Conservation (phyloP, 2,329 filamentous ascomycete species). For the Verticillium zaregamsianum region DNA sequence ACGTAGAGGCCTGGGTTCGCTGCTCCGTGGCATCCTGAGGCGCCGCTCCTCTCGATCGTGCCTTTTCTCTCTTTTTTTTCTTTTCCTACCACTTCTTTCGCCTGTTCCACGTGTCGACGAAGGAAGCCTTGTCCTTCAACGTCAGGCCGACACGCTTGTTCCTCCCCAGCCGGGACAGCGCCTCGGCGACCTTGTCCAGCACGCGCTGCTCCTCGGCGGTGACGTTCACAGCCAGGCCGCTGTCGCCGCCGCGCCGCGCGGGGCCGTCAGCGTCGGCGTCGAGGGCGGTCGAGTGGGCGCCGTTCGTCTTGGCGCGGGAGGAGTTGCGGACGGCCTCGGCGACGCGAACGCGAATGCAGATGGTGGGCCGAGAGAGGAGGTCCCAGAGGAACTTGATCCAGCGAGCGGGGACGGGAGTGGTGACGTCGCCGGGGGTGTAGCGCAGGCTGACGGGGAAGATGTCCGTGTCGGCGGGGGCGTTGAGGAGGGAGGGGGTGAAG, state of each 20-base stretch:
- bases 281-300: conserved; percentile 24
- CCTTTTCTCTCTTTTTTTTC: conserved; percentile 7
- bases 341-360: conserved; percentile 86
- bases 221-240: conserved; percentile 25
- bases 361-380: conserved; percentile 77
- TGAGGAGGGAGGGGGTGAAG: conserved; percentile 72
- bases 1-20: background rate
- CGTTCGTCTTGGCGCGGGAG: conserved; percentile 31
- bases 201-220: conserved; percentile 60
- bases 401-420: conserved; percentile 77
- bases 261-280: conserved; percentile 22
- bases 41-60: background rate
- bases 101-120: conserved; percentile 64
- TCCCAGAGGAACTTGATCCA: conserved; percentile 79
- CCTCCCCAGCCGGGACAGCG: conserved; percentile 78
- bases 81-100: conserved; percentile 21
- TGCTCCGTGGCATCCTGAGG: background rate
- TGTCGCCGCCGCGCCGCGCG: conserved; percentile 19
- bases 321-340: conserved; percentile 67
- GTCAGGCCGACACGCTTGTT: conserved; percentile 87
- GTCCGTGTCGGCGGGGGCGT: conserved; percentile 60
- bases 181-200: conserved; percentile 76
- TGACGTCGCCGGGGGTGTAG: conserved; percentile 85
- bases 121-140: conserved; percentile 75
- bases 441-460: conserved; percentile 90